Evolutionary conservation across 2,329 filamentous ascomycete genomes (phyloP).

Genomic region (Parafenestella ontariensis): DNA sequence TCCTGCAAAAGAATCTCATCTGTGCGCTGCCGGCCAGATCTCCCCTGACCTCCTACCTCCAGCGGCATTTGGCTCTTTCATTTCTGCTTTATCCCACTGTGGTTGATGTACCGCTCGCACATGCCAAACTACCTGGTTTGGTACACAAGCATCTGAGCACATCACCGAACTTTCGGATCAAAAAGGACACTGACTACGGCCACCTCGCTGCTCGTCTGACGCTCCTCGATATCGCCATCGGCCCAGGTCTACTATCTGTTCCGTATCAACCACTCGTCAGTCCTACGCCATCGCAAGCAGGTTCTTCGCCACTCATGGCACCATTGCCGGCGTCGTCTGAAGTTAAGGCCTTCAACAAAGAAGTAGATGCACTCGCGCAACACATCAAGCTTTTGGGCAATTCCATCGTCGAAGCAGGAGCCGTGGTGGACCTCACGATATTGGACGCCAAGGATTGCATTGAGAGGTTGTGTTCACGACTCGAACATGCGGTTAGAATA

Average conservation of each 20-base stretch:
- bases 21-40: conserved; percentile 64
- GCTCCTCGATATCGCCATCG: conserved; percentile 78
- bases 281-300: conserved; percentile 29
- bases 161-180: conserved; percentile 60
- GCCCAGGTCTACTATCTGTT: conserved; percentile 61
- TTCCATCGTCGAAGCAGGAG: conserved; percentile 76
- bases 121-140: conserved; percentile 23
- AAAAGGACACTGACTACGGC: conserved; percentile 68
- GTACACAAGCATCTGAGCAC: conserved; percentile 39
- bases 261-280: conserved; percentile 40
- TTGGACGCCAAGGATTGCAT: conserved; percentile 79
- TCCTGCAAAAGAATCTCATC: conserved; percentile 66
- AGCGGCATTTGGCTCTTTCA: conserved; percentile 70
- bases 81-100: conserved; percentile 60
- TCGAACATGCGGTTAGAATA: conserved; percentile 74
- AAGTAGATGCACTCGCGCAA: conserved; percentile 71
- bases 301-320: conserved; percentile 21
- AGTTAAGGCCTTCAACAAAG: conserved; percentile 68
- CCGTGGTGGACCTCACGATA: conserved; percentile 60
- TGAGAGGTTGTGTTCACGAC: conserved; percentile 75
- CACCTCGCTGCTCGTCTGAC: conserved; percentile 69
- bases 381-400: conserved; percentile 56
- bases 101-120: conserved; percentile 34
- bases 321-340: conserved; percentile 31
- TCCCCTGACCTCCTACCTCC: conserved; percentile 63